Conservation (phyloP, 768 basidiomycete genomes). For the Stropharia rugosoannulata region DNA sequence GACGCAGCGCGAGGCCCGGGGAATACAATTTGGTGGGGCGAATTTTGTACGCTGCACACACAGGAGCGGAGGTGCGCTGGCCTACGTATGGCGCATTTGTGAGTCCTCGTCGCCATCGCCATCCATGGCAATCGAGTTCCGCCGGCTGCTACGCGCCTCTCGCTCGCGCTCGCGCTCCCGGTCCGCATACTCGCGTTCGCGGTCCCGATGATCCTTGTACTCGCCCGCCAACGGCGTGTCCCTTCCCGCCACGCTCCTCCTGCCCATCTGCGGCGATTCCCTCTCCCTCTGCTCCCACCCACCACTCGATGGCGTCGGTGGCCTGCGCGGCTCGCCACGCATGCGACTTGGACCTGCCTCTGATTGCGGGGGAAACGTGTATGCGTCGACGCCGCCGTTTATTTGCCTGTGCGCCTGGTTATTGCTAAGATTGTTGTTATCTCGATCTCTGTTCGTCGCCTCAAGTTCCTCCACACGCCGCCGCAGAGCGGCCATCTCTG, state of each 20-base stretch:
- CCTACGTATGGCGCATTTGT: too few relatives aligned
- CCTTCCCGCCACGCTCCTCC: neutral
- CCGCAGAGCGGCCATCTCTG: slow-evolving; percentile 60
- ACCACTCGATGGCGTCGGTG: slow-evolving; percentile 42
- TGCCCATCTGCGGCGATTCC: neutral
- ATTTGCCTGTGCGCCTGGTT: neutral
- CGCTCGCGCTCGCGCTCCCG: neutral
- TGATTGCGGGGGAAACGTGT: slow-evolving; percentile 5
- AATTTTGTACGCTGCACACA: too few relatives aligned
- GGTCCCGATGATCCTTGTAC: slow-evolving; percentile 14
- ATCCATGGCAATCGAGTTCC: slow-evolving; percentile 37
- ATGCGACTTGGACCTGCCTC: slow-evolving; percentile 29
- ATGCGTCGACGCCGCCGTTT: neutral
- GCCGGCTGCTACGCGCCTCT: slow-evolving; percentile 26
- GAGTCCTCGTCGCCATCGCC: slow-evolving; percentile 26
- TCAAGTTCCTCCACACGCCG: slow-evolving; percentile 72
- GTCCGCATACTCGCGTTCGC: slow-evolving; percentile 30
- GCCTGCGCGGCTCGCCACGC: slow-evolving; percentile 33
- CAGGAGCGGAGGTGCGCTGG: too few relatives aligned
- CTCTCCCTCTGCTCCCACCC: slow-evolving; percentile 10
- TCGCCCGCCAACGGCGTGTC: neutral
- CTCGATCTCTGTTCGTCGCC: slow-evolving; percentile 7
- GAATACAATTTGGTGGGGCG: too few relatives aligned
- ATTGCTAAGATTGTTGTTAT: too few relatives aligned
- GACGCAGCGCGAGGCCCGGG: too few relatives aligned